Conservation (phyloP, 805 yeast species). For the Henningerozyma blattae region DNA sequence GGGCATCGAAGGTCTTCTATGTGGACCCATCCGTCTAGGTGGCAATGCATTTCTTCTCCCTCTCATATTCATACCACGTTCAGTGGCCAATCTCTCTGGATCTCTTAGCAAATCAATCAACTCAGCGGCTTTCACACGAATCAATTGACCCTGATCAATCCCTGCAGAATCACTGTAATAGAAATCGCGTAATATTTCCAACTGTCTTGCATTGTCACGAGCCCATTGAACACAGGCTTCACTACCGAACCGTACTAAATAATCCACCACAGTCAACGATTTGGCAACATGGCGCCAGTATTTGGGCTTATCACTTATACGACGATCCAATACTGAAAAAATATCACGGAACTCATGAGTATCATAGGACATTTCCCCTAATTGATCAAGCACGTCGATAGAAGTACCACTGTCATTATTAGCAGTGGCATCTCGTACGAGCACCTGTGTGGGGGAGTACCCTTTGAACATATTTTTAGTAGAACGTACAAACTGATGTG, state of each 20-base stretch:
- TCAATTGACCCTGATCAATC: constrained; percentile 77
- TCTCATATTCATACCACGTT: constrained; percentile 33
- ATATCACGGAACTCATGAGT: constrained; percentile 69
- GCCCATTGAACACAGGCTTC: constrained; percentile 89
- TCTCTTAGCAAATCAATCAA: constrained; percentile 66
- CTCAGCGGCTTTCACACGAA: constrained; percentile 83
- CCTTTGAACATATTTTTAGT: constrained; percentile 73
- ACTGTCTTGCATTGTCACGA: constrained; percentile 73
- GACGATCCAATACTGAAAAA: constrained; percentile 86
- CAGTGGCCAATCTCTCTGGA: constrained; percentile 66
- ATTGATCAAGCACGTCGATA: constrained; percentile 71
- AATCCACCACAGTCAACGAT: constrained; percentile 77
- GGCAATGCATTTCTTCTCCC: constrained; percentile 24
- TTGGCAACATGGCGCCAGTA: constrained; percentile 96
- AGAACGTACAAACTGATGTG: constrained; percentile 66
- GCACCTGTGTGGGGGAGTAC: constrained; percentile 71
- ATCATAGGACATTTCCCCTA: constrained; percentile 62
- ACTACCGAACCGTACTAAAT: constrained; percentile 71
- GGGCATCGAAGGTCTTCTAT: no score
- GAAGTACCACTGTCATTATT: constrained; percentile 83
- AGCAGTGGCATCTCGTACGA: constrained; percentile 86
- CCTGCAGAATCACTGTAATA: constrained; percentile 59
- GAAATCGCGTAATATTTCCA: constrained; percentile 85
- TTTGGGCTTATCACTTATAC: constrained; percentile 90
- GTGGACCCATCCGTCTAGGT: no score